Evolutionary conservation across 2,329 filamentous ascomycete species (phyloP), one percentile per base, ranked within the genome.

Genomic region (Fusarium anthophilum): DNA sequence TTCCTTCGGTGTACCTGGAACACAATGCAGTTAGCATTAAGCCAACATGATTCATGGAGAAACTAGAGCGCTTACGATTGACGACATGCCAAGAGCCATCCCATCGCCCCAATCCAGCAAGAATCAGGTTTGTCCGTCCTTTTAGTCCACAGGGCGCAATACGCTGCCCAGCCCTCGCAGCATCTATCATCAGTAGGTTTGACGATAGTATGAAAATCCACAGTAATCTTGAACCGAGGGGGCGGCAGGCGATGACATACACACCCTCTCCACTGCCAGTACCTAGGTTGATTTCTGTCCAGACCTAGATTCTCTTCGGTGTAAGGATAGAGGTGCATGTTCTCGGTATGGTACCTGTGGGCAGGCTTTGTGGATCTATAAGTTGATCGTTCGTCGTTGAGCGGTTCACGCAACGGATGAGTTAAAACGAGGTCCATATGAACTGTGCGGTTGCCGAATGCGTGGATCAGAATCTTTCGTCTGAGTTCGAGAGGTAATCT

Each of bases 211-310:
- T 1, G 24, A 10, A 18, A 37, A 8, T 30, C 3, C 20, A 35
- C 22, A 2, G 38, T 24, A 5, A 17, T 37, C 1, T 37, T 32
- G n/a, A 3, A 53, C 4, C 1, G 1, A 5, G 41, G 41, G 0
- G 30, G 32, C 1, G 4, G 61, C 6, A 44, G 18, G 1, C 66
- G 59, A 35, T 69, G 68, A 10, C 68, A 70, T 18, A 68, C 51
- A 3, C 65, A 69, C 3, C 68, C 61, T 2, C 68, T 48, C 66
- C 68, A 70, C 1, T 65, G 50, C 68, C 68, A 69, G 1, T 8
- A 38, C 15, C 28, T 70, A 0, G 65, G 54, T 6, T 13, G 28
- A 22, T 3, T 32, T 15, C 1, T 20, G 12, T 70, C 57, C 3
- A 64, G 2, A 6, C 44, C 24, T 0, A 45, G 7, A 13, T 30